Evolutionary conservation across 805 yeast genomes (phyloP).

Genomic region (Isabelozyma heimii): DNA sequence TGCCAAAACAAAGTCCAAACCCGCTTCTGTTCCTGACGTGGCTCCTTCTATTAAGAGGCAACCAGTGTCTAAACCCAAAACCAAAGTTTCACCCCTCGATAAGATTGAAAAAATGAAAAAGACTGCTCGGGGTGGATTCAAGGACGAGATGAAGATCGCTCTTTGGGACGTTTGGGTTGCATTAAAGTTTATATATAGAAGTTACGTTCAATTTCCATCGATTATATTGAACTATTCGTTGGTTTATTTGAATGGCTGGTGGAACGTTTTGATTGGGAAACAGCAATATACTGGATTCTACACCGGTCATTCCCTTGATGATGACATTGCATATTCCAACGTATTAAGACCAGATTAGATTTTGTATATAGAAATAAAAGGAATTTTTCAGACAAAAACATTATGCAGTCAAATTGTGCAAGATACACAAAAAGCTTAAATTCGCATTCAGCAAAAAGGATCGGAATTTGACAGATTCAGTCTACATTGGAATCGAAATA

Average conservation of each 20-base stretch:
- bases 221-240: conserved; percentile 52
- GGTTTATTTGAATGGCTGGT: conserved; percentile 50
- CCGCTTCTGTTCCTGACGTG: conserved; percentile 13
- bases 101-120: not conserved
- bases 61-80: not conserved
- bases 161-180: conserved; percentile 55
- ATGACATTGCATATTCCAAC: not conserved
- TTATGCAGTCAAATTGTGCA: no score
- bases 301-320: not conserved
- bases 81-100: not conserved
- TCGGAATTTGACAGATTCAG: not conserved
- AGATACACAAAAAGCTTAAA: no score
- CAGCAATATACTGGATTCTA: conserved; percentile 8
- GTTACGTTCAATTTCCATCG: conserved; percentile 71
- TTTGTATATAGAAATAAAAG: not conserved
- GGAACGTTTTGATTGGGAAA: conserved; percentile 78
- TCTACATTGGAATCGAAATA: not conserved
- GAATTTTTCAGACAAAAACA: no score
- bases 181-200: conserved; percentile 55
- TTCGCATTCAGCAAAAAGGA: no score
- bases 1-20: conserved; percentile 5
- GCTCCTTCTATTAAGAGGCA: not conserved
- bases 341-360: not conserved
- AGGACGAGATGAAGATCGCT: conserved; percentile 51
- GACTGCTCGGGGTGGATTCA: conserved; percentile 8